Conservation (phyloP, 305 asterid species). For the Salvia sclarea region DNA sequence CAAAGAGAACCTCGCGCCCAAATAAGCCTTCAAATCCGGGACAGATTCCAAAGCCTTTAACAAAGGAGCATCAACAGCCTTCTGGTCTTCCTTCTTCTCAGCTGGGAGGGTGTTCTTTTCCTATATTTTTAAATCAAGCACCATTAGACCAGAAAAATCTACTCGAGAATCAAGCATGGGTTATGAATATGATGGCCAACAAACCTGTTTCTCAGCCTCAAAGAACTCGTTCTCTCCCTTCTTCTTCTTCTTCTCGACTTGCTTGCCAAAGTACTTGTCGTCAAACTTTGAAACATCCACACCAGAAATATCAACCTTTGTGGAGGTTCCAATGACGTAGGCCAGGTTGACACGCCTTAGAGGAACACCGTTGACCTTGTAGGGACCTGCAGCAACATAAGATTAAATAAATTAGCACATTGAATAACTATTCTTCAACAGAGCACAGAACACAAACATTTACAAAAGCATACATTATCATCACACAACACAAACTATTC, state of each 20-base stretch:
- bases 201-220: constrained; percentile 56
- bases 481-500: background rate
- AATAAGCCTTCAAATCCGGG: constrained; percentile 67
- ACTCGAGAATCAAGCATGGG: background rate
- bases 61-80: constrained; percentile 55
- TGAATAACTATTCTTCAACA: background rate
- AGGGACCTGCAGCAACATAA: constrained; percentile 55
- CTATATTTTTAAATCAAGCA: constrained; percentile 29
- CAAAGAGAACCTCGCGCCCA: constrained; percentile 76
- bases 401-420: background rate
- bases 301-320: constrained; percentile 57
- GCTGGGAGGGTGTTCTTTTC: constrained; percentile 59
- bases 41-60: constrained; percentile 58
- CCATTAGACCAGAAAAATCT: background rate
- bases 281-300: constrained; percentile 50
- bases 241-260: constrained; percentile 59
- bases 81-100: constrained; percentile 78
- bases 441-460: no score
- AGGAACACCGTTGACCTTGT: constrained; percentile 82
- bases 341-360: constrained; percentile 82
- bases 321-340: constrained; percentile 67
- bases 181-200: background rate
- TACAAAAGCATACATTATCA: no score
- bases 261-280: constrained; percentile 61
- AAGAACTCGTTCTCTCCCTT: constrained; percentile 55